A percentile compares a stretch with the other conserved stretches of the same genome.
Evolutionary conservation across 1,139 yeast species (phyloP).

Genomic region (Eremothecium gossypii): DNA sequence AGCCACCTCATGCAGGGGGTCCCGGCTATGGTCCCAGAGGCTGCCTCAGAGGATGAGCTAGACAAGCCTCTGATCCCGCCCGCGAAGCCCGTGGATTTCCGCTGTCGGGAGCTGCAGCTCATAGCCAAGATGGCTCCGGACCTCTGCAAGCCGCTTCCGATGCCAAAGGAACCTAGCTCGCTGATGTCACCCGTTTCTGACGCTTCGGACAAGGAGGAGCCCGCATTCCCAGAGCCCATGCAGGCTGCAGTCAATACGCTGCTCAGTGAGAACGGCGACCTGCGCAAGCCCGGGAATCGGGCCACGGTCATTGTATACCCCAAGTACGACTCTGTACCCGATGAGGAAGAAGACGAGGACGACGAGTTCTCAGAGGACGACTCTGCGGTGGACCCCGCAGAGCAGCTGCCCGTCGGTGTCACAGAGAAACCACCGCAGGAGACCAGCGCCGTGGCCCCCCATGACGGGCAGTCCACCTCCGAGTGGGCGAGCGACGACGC

Average conservation of each 20-base stretch:
- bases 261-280: background rate
- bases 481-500: background rate
- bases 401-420: background rate
- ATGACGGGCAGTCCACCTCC: background rate
- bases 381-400: background rate
- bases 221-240: background rate
- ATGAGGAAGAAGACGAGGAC: background rate
- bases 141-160: background rate
- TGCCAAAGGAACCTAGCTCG: too few species aligned
- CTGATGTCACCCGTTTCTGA: background rate
- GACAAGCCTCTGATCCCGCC: background rate
- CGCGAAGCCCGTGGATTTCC: background rate
- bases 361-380: background rate
- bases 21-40: background rate
- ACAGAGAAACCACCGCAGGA: background rate
- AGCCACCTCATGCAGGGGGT: background rate
- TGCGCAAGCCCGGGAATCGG: background rate
- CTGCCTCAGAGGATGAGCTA: background rate
- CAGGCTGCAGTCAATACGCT: background rate
- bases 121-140: background rate
- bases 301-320: background rate
- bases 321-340: background rate
- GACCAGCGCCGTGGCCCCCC: background rate
- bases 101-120: too few species aligned
- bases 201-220: too few species aligned